Evolutionary conservation across 2,329 filamentous ascomycete species (phyloP).

Genomic region (Aphanoascus verrucosus): DNA sequence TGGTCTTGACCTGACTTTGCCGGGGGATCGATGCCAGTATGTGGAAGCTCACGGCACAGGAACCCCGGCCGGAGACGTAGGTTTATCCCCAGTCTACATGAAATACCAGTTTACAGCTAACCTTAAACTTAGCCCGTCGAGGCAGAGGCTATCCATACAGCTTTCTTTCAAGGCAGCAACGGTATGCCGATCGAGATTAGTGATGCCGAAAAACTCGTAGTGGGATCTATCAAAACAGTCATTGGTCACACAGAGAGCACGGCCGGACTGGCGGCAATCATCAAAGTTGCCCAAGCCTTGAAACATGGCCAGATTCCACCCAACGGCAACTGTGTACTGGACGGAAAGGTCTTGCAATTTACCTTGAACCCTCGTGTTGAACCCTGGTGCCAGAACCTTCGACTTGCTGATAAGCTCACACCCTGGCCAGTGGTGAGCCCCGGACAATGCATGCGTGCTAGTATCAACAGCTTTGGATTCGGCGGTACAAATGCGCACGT

Average conservation of each 20-base stretch:
- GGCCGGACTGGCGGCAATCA: constrained; percentile 22
- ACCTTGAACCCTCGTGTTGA: constrained; percentile 20
- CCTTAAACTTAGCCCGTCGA: constrained; percentile 21
- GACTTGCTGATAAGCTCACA: constrained; percentile 13
- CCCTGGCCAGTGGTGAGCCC: constrained; percentile 21
- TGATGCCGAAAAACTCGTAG: not conserved
- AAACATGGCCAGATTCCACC: constrained; percentile 20
- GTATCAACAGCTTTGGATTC: constrained; percentile 29
- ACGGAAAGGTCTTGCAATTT: no score
- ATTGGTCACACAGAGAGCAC: constrained; percentile 23
- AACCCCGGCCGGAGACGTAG: constrained; percentile 12
- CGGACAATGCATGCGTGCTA: constrained; percentile 24
- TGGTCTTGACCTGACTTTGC: constrained; percentile 30
- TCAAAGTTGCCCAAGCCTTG: constrained; percentile 22
- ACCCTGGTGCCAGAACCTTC: constrained; percentile 19
- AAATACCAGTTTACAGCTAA: constrained; percentile 18
- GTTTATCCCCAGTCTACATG: constrained; percentile 19
- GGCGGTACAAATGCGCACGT: constrained; percentile 23
- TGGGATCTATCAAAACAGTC: constrained; percentile 24
- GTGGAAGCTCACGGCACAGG: constrained; percentile 24
- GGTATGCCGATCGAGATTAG: no score
- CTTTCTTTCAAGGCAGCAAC: constrained; percentile 16
- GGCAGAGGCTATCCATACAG: constrained; percentile 18
- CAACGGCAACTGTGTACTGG: no score
- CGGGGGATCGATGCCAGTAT: constrained; percentile 22